Base-by-base conservation (phyloP, 2,329 filamentous ascomycete species). In the Neocucurbitaria cava region DNA sequence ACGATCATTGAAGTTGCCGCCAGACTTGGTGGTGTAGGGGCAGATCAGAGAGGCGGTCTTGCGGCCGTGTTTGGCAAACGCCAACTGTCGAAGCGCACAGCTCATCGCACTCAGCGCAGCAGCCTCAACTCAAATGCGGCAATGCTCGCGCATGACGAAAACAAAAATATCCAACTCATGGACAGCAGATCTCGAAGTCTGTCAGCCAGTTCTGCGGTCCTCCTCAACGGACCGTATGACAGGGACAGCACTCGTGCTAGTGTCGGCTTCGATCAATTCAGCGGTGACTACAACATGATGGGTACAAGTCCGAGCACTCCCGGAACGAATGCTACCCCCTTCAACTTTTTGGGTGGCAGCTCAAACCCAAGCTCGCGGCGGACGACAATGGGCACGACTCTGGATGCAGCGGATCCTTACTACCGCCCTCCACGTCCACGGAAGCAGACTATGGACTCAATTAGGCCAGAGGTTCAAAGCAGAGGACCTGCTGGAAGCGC, bases 1-100 rank as follows among this genome's bases (percentile, higher is more conserved):
- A 97, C 94, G 0, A 83, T 96, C 38, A 85, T 97, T 36, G 95
- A 99, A 75, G 92, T 99, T 8, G 81, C 88, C 45, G 92, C 93
- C 23, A 86, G 94, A 48, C 81, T 95, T 68, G 84, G 90, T 23
- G 94, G 94, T 33, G 93, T 90, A 28, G 95, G 92, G 44, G 89
- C 88, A 20, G 89, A 94, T 63, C 72, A 78, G 46, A 82, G 91
- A 72, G 94, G 95, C 69, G 94, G 92, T 8, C 82, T 99, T 49
- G 88, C 89, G 64, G 96, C 93, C 78, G 84, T 85, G 57, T 96
- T 97, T 71, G 93, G 93, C 46, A 92, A 93, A 84, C 89, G 93
- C 42, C 92, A 97, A 74, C 81, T 97, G 36, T 91, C 91, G 11
- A 87, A 90, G 59, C 87, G 92, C 44, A 86, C 86, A 43, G 85